Base-by-base conservation (phyloP, 208 protist genomes). In the Angomonas ambiguus region DNA sequence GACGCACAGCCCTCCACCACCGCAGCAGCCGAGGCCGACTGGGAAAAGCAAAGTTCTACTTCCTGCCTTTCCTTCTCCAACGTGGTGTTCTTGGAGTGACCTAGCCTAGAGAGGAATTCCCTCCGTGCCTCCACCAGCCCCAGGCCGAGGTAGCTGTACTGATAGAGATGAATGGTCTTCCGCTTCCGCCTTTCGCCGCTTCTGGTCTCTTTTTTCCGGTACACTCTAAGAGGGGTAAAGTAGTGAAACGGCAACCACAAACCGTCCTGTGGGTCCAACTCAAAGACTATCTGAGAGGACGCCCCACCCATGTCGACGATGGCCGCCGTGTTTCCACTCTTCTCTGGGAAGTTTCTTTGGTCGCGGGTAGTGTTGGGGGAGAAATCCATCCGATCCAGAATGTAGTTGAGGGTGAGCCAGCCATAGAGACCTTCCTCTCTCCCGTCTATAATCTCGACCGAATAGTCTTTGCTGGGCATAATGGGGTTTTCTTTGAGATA, bases 331-430 rank as follows among this genome's bases (percentile, higher is more conserved):
- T 24, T 31, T 10, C 33, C n/a, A 20, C 42, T 1, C 32, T 31
- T 34, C 20, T 0, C 59, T 77, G 38, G 22, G 33, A 1, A 41
- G 48, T 0, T 41, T 4, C 41, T 61, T 22, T 41, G 2, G 28
- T 5, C 6, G 38, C 27, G 28, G 25, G 53, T 59, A 32, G 55
- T 58, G 11, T 20, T 20, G 5, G 51, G 27, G 28, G 27, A 2
- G 28, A 69, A 24, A 1, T 28, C 32, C 10, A 83, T 22, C 25
- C 27, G 51, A 24, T 66, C 69, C 1, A 96, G 63, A 0, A 96
- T 65, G 51, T 91, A 93, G 61, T 93, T 91, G n/a, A 96, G 77
- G 4, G 87, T 90, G 3, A 96, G 64, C 88, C 91, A 96, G 16
- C 75, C 82, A 59, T 77, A 88, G 2, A 87, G 64, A 32, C 83